phyloP scores from a whole-genome alignment of 2,329 filamentous ascomycete genomes.

The Chalara sp. region DNA sequence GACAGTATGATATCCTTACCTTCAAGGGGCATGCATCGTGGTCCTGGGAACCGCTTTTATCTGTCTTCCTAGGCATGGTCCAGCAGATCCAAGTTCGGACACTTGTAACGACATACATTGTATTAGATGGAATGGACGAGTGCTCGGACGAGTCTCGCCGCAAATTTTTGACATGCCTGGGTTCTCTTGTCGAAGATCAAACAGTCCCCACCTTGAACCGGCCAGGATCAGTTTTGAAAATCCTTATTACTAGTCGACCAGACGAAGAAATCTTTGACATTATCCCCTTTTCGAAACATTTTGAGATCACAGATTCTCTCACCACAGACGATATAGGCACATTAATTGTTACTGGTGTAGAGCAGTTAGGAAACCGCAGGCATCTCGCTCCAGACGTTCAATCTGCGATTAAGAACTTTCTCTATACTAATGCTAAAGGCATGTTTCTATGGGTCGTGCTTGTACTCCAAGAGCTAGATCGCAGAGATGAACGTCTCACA shows the following conservation, averaged over 20 bases:
- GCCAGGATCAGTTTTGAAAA: background rate
- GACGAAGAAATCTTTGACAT: conserved; percentile 1
- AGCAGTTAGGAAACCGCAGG: background rate
- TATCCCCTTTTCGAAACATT: background rate
- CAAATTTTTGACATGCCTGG: background rate
- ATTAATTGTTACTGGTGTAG: background rate
- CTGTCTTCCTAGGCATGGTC: background rate
- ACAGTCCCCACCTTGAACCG: background rate
- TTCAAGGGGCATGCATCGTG: background rate
- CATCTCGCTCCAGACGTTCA: background rate
- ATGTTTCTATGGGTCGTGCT: conserved; percentile 8
- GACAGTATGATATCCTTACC: background rate
- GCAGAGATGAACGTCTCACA: background rate
- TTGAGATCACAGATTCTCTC: conserved; percentile 1
- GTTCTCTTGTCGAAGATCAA: background rate
- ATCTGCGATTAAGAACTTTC: background rate
- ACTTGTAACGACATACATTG: background rate
- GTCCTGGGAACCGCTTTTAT: conserved; percentile 1
- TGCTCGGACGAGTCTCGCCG: background rate
- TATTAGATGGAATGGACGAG: conserved; percentile 2
- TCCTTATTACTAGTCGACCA: conserved; percentile 2
- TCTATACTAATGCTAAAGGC: conserved; percentile 1
- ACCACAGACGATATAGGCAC: conserved; percentile 1
- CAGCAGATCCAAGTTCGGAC: background rate
- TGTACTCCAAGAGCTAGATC: conserved; percentile 1